phyloP scores from a whole-genome alignment of 176 grass and related monocot species.

The Oryza rufipogon region DNA sequence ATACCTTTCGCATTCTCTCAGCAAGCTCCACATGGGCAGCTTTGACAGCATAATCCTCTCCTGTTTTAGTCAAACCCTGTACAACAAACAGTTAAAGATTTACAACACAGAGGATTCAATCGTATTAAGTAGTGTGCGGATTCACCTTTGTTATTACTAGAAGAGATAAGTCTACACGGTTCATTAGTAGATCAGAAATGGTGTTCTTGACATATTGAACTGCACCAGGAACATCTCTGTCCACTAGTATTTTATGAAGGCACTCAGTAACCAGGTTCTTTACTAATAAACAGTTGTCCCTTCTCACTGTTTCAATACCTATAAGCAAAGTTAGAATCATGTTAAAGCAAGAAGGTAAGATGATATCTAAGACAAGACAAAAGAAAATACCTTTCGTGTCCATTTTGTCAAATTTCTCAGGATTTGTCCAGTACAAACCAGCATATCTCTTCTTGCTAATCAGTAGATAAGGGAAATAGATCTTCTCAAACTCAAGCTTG shows the following conservation, averaged over 20 bases:
- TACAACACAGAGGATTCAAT: neutral
- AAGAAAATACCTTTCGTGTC: slow-evolving; percentile 84
- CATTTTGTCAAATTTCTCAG: slow-evolving; percentile 99
- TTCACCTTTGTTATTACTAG: slow-evolving; percentile 99
- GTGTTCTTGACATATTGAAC: slow-evolving; percentile 98
- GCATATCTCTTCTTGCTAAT: slow-evolving; percentile 99
- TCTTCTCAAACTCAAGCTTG: slow-evolving; percentile 97
- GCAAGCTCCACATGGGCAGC: slow-evolving; percentile 99
- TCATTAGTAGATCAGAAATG: slow-evolving; percentile 98
- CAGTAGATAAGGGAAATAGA: slow-evolving; percentile 92
- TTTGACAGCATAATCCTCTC: slow-evolving; percentile 97
- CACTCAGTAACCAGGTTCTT: slow-evolving; percentile 98
- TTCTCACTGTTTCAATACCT: slow-evolving; percentile 99
- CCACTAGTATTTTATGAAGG: slow-evolving; percentile 93
- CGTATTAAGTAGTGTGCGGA: neutral
- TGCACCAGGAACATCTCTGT: slow-evolving; percentile 87
- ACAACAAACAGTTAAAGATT: slow-evolving; percentile 26
- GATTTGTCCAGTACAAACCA: slow-evolving; percentile 97
- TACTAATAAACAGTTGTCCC: slow-evolving; percentile 98
- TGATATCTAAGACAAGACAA: slow-evolving; percentile 10
- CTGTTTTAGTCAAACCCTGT: slow-evolving; percentile 99
- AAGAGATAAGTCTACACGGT: slow-evolving; percentile 95
- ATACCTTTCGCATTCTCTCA: slow-evolving; percentile 96
- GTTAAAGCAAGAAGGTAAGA: slow-evolving; percentile 32
- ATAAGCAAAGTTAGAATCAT: slow-evolving; percentile 31